Percentiles rank a stretch among this genome's conserved stretches.
These are phyloP conservation scores for Globisporangium paddicum DNA, from an alignment of 352 stramenopile genomes.

Conservation along the genomic window DNA sequence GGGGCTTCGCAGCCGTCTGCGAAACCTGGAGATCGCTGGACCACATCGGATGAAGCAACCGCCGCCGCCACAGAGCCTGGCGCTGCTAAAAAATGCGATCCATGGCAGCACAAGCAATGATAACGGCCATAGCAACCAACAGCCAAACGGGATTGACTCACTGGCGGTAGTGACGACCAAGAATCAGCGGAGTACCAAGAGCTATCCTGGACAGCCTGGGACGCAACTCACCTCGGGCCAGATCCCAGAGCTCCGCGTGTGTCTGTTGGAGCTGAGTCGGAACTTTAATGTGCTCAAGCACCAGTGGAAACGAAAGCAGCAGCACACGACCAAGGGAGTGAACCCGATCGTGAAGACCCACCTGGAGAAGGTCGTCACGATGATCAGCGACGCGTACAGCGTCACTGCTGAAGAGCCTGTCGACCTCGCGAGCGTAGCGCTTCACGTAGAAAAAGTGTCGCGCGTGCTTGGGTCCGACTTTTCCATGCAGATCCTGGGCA, in stretches of 20 bases:
- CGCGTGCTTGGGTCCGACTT: conserved; percentile 59
- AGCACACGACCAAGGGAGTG: conserved; percentile 21
- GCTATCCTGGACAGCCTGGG: not conserved
- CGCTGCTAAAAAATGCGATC: not conserved
- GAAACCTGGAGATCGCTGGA: conserved; percentile 18
- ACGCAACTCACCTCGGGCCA: conserved; percentile 29
- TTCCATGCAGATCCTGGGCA: conserved; percentile 52
- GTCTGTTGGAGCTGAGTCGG: conserved; percentile 60
- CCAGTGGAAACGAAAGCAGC: conserved; percentile 44
- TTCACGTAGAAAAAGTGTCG: conserved; percentile 52
- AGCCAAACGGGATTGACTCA: not conserved
- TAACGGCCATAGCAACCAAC: not conserved
- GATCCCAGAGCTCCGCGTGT: conserved; percentile 65
- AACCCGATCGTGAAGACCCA: conserved; percentile 61
- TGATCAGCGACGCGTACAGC: conserved; percentile 74
- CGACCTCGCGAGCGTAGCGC: conserved; percentile 34
- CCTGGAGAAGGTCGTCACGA: conserved; percentile 57
- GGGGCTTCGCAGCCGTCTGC: conserved; percentile 32
- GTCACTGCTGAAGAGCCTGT: conserved; percentile 48
- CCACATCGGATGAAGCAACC: conserved; percentile 6
- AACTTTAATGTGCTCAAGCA: conserved; percentile 70
- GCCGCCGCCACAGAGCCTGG: not conserved
- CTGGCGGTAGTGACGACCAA: conserved; percentile 10
- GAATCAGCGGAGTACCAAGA: not conserved
- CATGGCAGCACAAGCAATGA: not conserved